Evolutionary conservation across 164 flowering plant genomes (phyloP).

Genomic region (Piper longum): DNA sequence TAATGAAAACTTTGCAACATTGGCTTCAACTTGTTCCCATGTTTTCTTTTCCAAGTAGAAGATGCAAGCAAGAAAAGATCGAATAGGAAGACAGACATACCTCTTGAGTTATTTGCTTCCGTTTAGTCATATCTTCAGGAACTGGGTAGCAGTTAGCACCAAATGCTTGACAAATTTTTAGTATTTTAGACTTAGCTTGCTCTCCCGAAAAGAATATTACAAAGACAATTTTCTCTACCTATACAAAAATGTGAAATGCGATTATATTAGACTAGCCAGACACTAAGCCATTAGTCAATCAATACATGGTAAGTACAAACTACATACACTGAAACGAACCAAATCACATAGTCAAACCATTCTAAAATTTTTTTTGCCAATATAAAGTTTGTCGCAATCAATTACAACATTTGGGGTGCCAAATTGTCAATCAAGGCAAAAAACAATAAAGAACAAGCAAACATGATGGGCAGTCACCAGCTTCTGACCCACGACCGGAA

Average conservation of each 20-base stretch:
- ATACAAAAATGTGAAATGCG: slow-evolving; percentile 9
- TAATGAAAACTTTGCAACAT: background rate
- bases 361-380: too few relatives aligned
- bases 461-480: too few relatives aligned
- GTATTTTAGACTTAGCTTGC: slow-evolving; percentile 83
- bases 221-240: slow-evolving; percentile 90
- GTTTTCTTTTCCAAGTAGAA: background rate
- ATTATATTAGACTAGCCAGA: background rate
- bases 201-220: slow-evolving; percentile 96
- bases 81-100: slow-evolving; percentile 23
- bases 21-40: background rate
- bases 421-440: too few relatives aligned
- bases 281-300: background rate
- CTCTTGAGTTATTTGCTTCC: slow-evolving; percentile 77
- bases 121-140: slow-evolving; percentile 75
- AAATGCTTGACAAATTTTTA: slow-evolving; percentile 96
- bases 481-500: too few relatives aligned
- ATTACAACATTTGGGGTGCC: too few relatives aligned
- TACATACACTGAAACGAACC: too few relatives aligned
- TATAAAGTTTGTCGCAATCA: too few relatives aligned
- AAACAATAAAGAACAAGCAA: too few relatives aligned
- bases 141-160: slow-evolving; percentile 98
- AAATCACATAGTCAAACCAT: too few relatives aligned
- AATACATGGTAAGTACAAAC: background rate
- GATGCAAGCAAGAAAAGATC: background rate